Base-by-base conservation (phyloP, 2,329 filamentous ascomycete genomes). In the Orbilia oligospora region DNA sequence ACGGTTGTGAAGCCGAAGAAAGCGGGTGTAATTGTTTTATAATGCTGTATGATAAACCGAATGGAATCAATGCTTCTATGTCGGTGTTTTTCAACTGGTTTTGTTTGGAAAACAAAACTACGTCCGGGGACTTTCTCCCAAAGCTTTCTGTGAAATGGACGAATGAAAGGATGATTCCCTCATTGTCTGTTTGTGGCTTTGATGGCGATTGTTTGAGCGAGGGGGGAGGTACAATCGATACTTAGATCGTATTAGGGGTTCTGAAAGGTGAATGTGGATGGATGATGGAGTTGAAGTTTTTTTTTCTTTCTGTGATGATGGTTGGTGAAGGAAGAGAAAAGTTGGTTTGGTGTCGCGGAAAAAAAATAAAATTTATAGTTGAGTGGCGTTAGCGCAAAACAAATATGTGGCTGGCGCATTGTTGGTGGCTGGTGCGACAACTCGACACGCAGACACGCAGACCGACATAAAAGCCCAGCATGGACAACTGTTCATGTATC, bases 101-200 rank as follows among this genome's bases (percentile, higher is more conserved):
- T 84, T 85, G 24, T 84, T 87, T 87, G 82, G 83, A 84, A 77
- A 82, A 46, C 44, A 84, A 85, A 66, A 70, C 30, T 68, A 72
- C 68, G 94, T 97, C 95, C 95, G 95, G 95, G 95, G 95, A 98
- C 95, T 98, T 98, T 98, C 95, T 97, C 95, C 95, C 94, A 96
- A 97, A 97, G 94, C 94, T 84, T 83, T 81, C 82, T 84, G 66
- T 84, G 44, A 83, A 83, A 82, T 20, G 10, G 56, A 41, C 56
- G 83, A 83, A 83, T 80, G 81, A 82, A 81, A 30, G 27, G 27
- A 30, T 30, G 84, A 83, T 82, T 83, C 89, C 88, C 92, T 93
- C 88, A 92, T 93, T 91, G 93, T 97, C 87, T 91, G 93, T 94
- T 87, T 68, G 75, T 72, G 93, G 94, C 95, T 97, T 97, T 92